Conservation (phyloP, 2,329 filamentous ascomycete genomes). For the Neurospora crassa region DNA sequence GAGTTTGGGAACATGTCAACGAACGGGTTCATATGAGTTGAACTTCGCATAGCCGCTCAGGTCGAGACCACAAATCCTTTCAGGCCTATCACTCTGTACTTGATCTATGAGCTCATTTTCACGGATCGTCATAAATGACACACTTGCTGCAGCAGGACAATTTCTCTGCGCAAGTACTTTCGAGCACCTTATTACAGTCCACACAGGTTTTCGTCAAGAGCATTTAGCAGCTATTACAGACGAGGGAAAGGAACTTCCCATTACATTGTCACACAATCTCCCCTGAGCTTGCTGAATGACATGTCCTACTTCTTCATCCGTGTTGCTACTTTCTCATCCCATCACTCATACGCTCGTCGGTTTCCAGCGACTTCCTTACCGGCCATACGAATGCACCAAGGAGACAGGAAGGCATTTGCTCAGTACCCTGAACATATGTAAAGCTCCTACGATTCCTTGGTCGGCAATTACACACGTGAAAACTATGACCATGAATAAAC, state of each 20-base stretch:
- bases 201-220: too few species aligned
- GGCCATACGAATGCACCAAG: not conserved
- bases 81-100: not conserved
- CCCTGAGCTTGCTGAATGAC: not conserved
- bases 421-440: not conserved
- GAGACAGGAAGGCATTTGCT: not conserved
- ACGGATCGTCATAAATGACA: too few species aligned
- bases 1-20: not conserved
- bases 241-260: not conserved
- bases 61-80: not conserved
- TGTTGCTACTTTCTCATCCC: not conserved
- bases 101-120: not conserved
- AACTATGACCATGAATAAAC: not conserved
- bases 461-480: not conserved
- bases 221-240: not conserved
- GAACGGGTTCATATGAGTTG: not conserved
- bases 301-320: not conserved
- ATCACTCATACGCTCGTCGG: too few species aligned
- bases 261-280: not conserved
- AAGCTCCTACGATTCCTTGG: not conserved
- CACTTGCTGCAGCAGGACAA: too few species aligned
- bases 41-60: not conserved
- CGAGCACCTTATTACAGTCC: too few species aligned
- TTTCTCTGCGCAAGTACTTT: too few species aligned
- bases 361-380: not conserved